Percentiles rank a stretch among this genome's conserved stretches.
These are phyloP conservation scores for Cladophialophora chaetospira DNA, from an alignment of 2,329 filamentous ascomycete species.

Conservation along the genomic window DNA sequence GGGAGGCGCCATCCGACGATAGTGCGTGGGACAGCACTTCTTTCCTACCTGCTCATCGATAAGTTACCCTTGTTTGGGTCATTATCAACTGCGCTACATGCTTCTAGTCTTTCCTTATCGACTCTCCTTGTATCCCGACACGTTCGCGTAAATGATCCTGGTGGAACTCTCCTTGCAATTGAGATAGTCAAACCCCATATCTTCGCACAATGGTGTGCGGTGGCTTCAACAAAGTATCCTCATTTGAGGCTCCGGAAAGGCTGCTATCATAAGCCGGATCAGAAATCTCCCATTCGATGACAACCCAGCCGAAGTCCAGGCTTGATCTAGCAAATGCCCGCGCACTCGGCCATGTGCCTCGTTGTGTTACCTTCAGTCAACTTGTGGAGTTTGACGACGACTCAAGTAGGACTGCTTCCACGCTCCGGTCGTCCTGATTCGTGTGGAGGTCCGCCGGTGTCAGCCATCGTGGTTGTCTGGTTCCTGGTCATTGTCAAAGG, in stretches of 20 bases:
- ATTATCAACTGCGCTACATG: neutral
- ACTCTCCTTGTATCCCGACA: neutral
- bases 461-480: neutral
- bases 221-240: neutral
- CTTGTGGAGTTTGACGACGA: neutral
- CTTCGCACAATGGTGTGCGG: neutral
- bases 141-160: neutral
- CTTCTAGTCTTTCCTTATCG: neutral
- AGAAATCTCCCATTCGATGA: neutral
- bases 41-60: slow-evolving; percentile 5
- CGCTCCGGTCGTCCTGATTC: neutral
- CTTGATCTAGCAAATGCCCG: neutral
- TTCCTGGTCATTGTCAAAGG: neutral
- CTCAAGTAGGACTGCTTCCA: neutral
- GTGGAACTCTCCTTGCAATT: too few relatives aligned
- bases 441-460: neutral
- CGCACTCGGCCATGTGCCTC: too few relatives aligned
- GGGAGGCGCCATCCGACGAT: slow-evolving; percentile 9
- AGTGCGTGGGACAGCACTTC: neutral
- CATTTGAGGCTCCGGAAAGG: neutral
- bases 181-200: neutral
- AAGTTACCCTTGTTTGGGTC: too few relatives aligned
- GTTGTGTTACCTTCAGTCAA: too few relatives aligned
- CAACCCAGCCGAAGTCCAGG: neutral
- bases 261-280: neutral